Percentiles rank a stretch among this genome's conserved stretches.
These are phyloP conservation scores for Gossypium thurberi DNA, from an alignment of 345 rosid genomes.

Conservation along the genomic window DNA sequence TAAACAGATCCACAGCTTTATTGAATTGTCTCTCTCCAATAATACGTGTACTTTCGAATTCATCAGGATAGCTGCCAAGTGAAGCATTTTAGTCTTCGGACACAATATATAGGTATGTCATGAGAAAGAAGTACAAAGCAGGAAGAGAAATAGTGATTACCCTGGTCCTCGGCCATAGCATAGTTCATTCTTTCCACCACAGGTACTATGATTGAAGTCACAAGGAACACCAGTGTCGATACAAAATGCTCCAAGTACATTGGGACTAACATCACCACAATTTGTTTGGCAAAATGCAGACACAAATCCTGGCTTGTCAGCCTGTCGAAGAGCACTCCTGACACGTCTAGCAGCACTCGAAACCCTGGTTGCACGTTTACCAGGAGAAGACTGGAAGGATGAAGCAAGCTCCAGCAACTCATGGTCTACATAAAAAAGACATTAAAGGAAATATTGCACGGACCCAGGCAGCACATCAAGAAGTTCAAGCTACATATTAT, in stretches of 20 bases:
- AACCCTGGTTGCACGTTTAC: conserved; percentile 54
- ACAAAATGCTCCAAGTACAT: conserved; percentile 94
- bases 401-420: conserved; percentile 91
- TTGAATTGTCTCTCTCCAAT: conserved; percentile 90
- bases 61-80: conserved; percentile 74
- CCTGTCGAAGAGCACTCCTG: conserved; percentile 68
- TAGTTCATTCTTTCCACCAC: conserved; percentile 84
- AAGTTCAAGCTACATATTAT: conserved; percentile 5
- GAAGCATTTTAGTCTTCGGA: conserved; percentile 11
- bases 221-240: conserved; percentile 83
- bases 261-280: conserved; percentile 99
- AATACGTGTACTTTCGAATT: conserved; percentile 89
- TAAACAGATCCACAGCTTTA: conserved; percentile 77
- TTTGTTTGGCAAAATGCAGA: conserved; percentile 96
- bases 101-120: not conserved
- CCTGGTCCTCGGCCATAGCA: conserved; percentile 99
- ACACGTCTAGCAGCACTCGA: conserved; percentile 73
- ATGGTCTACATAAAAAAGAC: conserved; percentile 42
- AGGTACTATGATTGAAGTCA: conserved; percentile 98
- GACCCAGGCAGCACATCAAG: conserved; percentile 14
- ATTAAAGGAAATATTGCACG: not conserved
- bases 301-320: conserved; percentile 79
- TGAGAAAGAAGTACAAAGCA: not conserved
- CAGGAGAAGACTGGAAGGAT: conserved; percentile 69
- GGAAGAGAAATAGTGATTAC: conserved; percentile 31